Conservation (phyloP, 805 yeast species). For the Starmerella potacharoeniae region DNA sequence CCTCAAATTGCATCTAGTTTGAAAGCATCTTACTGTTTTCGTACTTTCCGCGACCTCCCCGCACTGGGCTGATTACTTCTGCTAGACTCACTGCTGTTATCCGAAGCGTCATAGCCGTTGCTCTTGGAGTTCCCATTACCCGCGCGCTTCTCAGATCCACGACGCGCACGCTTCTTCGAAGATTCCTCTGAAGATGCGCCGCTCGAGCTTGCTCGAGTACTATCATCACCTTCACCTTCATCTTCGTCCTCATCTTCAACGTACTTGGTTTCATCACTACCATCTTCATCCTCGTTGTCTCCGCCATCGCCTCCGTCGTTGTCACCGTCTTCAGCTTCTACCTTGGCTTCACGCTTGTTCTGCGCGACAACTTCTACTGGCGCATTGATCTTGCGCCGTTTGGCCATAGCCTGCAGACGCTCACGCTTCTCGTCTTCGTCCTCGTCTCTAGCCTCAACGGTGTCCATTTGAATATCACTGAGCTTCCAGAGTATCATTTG, state of each 20-base stretch:
- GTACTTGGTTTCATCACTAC: not conserved
- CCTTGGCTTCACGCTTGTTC: not conserved
- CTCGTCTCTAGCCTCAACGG: conserved; percentile 16
- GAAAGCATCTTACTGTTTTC: not conserved
- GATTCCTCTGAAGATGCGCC: too few relatives aligned
- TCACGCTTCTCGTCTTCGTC: not conserved
- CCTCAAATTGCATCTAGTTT: too few relatives aligned
- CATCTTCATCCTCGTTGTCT: not conserved
- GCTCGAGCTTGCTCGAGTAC: too few relatives aligned
- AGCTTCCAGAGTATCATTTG: conserved; percentile 69
- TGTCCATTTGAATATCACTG: conserved; percentile 43
- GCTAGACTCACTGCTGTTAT: too few relatives aligned
- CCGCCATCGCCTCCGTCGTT: not conserved
- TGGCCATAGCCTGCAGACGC: not conserved
- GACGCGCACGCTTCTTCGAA: too few relatives aligned
- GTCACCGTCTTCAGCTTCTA: not conserved
- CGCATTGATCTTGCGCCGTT: not conserved
- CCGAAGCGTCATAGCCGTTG: too few relatives aligned
- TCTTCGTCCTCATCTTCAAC: too few relatives aligned
- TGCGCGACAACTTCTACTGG: not conserved
- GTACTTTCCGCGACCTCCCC: too few relatives aligned
- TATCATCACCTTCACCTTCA: too few relatives aligned
- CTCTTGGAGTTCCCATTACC: too few relatives aligned
- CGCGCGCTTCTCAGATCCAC: too few relatives aligned
- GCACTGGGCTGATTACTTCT: too few relatives aligned